Percentiles rank a stretch among this genome's conserved stretches.
Evolutionary conservation across 345 rosid genomes (phyloP).

Genomic region (Hypericum androsaemum): DNA sequence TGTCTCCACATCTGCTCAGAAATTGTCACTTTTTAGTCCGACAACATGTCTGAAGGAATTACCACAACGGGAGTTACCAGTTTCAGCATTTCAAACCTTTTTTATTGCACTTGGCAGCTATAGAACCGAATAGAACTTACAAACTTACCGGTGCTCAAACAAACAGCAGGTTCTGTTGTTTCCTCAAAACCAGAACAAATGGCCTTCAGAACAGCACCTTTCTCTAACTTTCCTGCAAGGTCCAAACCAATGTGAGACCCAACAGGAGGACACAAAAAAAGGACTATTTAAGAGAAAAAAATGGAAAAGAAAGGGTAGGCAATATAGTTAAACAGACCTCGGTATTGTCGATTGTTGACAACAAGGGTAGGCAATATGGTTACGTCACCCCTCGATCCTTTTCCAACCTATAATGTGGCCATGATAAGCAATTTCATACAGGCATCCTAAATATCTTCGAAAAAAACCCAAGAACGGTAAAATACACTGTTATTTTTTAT

Average conservation of each 20-base stretch:
- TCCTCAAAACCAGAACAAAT: constrained; percentile 95
- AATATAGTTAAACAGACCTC: constrained; percentile 43
- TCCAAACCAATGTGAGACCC: constrained; percentile 2
- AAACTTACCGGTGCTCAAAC: constrained; percentile 60
- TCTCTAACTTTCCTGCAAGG: constrained; percentile 78
- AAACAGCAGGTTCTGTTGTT: constrained; percentile 92
- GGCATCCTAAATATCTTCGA: no score
- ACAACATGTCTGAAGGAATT: no score
- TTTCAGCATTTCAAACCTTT: no score
- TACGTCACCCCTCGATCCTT: constrained; percentile 97
- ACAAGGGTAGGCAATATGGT: constrained; percentile 98
- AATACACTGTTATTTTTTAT: background rate
- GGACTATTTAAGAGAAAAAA: background rate
- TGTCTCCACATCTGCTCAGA: constrained; percentile 74
- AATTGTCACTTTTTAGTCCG: background rate
- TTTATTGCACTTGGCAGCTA: background rate
- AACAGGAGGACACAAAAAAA: background rate
- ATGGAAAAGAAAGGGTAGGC: constrained; percentile 3
- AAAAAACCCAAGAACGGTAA: background rate
- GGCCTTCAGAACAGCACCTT: constrained; percentile 88
- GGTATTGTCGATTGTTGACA: constrained; percentile 85
- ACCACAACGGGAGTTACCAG: no score
- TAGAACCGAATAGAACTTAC: constrained; percentile 16
- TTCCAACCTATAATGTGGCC: constrained; percentile 59
- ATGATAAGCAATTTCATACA: no score